Evolutionary conservation across 1,284 basidiomycete genomes (phyloP).

Genomic region (Cryptococcus sp.): DNA sequence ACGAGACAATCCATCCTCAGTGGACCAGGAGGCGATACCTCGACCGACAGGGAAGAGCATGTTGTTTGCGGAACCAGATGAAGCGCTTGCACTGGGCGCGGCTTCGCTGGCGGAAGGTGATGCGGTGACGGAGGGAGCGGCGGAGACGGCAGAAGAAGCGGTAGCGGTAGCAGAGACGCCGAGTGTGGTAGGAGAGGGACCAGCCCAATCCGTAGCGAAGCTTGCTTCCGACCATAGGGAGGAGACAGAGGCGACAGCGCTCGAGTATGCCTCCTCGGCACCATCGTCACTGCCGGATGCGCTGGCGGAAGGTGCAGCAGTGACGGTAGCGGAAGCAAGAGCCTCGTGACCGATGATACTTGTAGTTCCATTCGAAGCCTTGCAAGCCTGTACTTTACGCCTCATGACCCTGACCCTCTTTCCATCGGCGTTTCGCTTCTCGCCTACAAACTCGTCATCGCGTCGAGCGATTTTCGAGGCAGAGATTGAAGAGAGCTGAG

Average conservation of each 20-base stretch:
- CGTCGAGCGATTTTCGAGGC: not conserved
- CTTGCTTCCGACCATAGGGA: not conserved
- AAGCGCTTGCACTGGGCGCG: not conserved
- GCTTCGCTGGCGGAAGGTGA: not conserved
- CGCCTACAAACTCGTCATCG: not conserved
- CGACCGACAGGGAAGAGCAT: slow-evolving; percentile 16
- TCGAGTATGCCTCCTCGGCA: not conserved
- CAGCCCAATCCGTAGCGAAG: not conserved
- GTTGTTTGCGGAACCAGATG: not conserved
- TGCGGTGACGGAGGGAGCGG: not conserved
- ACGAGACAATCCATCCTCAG: slow-evolving; percentile 6
- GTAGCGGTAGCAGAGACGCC: not conserved
- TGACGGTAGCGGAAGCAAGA: not conserved
- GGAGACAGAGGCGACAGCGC: not conserved
- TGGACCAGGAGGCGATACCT: slow-evolving; percentile 12
- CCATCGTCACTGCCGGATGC: not conserved
- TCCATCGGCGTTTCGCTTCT: not conserved
- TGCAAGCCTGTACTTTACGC: not conserved
- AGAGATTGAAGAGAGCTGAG: not conserved
- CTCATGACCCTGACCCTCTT: not conserved
- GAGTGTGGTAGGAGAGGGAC: not conserved
- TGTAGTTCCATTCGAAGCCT: not conserved
- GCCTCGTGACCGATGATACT: not conserved
- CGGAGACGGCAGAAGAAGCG: not conserved
- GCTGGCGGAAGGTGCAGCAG: not conserved